Percentiles rank a stretch among this genome's conserved stretches.
These are phyloP conservation scores for Aspergillus nanangensis DNA, from an alignment of 495 filamentous ascomycete species.

Conservation along the genomic window DNA sequence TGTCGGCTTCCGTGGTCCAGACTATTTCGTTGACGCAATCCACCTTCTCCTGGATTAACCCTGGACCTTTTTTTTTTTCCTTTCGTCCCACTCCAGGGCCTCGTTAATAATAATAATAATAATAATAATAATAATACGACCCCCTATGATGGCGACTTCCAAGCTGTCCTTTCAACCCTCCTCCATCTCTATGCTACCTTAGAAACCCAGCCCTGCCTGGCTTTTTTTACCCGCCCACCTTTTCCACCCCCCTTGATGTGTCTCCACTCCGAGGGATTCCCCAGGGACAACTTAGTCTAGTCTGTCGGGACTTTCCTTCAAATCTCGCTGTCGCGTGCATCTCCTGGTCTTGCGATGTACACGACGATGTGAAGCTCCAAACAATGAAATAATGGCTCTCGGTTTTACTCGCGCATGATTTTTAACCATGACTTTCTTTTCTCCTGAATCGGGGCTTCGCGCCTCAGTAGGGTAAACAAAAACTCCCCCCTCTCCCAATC, in stretches of 20 bases:
- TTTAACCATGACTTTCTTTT: slow-evolving; percentile 27
- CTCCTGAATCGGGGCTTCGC: slow-evolving; percentile 31
- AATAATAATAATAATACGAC: not conserved
- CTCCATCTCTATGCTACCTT: not conserved
- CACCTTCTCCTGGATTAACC: not conserved
- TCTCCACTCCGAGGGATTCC: slow-evolving; percentile 1
- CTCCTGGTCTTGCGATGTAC: not conserved
- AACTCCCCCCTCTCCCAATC: not conserved
- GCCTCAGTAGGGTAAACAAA: slow-evolving; percentile 35
- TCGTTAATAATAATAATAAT: too few relatives aligned
- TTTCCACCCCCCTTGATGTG: slow-evolving; percentile 7
- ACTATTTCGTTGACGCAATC: slow-evolving; percentile 12
- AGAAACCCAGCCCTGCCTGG: not conserved
- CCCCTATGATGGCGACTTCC: not conserved
- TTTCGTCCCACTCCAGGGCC: not conserved
- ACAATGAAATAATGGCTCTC: slow-evolving; percentile 11
- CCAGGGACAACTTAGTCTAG: slow-evolving; percentile 1
- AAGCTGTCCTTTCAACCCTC: not conserved
- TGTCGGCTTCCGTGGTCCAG: slow-evolving; percentile 8
- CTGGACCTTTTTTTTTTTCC: not conserved
- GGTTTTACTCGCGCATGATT: slow-evolving; percentile 5
- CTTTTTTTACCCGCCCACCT: not conserved
- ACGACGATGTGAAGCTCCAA: slow-evolving; percentile 5
- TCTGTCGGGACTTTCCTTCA: not conserved
- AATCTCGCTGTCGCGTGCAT: not conserved